Conservation (phyloP, 2,329 filamentous ascomycete species). For the Daldinia eschscholtzii region DNA sequence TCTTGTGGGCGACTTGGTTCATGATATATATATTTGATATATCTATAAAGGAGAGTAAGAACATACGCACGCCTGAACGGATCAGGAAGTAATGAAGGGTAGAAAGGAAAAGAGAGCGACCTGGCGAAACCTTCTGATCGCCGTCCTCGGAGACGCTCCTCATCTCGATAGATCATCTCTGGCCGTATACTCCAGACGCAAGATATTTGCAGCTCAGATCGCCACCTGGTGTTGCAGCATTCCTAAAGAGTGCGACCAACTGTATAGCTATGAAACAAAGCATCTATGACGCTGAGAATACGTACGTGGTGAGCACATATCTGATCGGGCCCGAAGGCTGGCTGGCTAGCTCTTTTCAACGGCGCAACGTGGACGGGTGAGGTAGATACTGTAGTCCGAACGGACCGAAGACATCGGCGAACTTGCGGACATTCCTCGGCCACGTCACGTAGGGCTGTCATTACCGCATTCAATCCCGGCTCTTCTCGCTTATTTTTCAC, state of each 20-base stretch:
- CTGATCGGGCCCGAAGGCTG: not conserved
- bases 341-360: not conserved
- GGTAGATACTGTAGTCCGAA: too few relatives aligned
- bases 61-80: not conserved
- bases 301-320: not conserved
- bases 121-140: not conserved
- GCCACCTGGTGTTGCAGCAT: not conserved
- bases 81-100: not conserved
- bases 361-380: too few relatives aligned
- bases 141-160: not conserved
- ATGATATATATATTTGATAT: not conserved
- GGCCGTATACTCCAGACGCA: not conserved
- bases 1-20: not conserved
- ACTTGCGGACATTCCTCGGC: too few relatives aligned
- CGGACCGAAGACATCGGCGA: too few relatives aligned
- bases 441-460: too few relatives aligned
- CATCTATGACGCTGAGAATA: not conserved
- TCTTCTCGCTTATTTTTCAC: too few relatives aligned
- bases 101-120: not conserved
- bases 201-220: not conserved
- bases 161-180: not conserved
- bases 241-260: not conserved
- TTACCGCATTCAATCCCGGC: too few relatives aligned
- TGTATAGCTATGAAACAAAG: too few relatives aligned
- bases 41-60: not conserved